Evolutionary conservation across 257 asterid species (phyloP), one percentile per base, ranked within the genome.

Genomic region (Nicotiana undulata): DNA sequence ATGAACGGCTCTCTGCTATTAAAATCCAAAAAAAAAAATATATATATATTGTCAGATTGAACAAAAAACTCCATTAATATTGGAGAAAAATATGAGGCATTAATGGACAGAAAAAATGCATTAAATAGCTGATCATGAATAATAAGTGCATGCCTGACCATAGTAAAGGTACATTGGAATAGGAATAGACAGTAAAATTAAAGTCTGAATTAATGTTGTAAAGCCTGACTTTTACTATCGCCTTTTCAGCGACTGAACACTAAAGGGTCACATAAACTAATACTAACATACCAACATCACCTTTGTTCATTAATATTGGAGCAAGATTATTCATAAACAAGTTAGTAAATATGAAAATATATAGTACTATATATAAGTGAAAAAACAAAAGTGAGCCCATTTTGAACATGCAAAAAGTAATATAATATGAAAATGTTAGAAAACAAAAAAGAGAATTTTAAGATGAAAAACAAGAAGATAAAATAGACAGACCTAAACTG

Each of bases 1-100:
- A 92, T 80, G 86, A 92, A 84, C 2, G 63, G 81, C 13, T 64
- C 82, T 58, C 92, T 84, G 89, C 97, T 92, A 86, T 5, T 2
- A n/a, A 78, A 26, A 20, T 29, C 79, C 52, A 51, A n/a, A 60
- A 20, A 3, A 2, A 52, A 24, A 37, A 17, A 66, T 3, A 6
- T 9, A 8, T 6, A 18, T 24, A 22, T 37, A 9, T 46, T 63
- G 40, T 46, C 63, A 74, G 79, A 46, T 12, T 70, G 13, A 49
- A 49, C 37, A 3, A 49, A 24, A 26, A 63, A 3, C 10, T 5
- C n/a, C 68, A 63, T 26, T 12, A 26, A 63, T 63, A n/a, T 72
- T 2, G 60, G 18, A 13, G 37, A 44, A 72, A 77, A 29, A 24
- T 7, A 37, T 3, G 26, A 55, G 59, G 9, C 22, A 58, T 20